Evolutionary conservation across 1,139 yeast species (phyloP).

Genomic region (Saccharomyces hybrid): DNA sequence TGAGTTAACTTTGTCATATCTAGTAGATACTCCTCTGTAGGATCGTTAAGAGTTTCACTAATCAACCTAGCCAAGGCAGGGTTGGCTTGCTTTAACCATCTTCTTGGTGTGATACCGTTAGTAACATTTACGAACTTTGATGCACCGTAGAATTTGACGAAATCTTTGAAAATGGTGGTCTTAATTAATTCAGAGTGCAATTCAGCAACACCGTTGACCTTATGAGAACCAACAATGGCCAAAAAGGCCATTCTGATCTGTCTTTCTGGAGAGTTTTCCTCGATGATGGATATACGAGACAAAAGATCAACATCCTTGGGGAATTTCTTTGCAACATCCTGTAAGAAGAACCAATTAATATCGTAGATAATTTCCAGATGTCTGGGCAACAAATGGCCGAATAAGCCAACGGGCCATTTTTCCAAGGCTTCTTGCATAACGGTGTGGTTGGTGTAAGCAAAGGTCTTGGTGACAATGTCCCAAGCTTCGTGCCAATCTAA

Average conservation of each 20-base stretch:
- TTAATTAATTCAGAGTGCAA: conserved; percentile 84
- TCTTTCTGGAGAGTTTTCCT: conserved; percentile 62
- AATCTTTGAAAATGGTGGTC: conserved; percentile 85
- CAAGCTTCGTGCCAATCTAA: conserved; percentile 80
- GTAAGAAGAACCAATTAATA: conserved; percentile 72
- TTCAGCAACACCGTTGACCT: conserved; percentile 94
- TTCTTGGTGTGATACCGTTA: conserved; percentile 92
- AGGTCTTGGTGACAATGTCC: conserved; percentile 70
- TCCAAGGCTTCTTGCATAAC: conserved; percentile 93
- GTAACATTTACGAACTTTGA: conserved; percentile 88
- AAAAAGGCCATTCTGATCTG: conserved; percentile 88
- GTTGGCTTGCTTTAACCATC: conserved; percentile 94
- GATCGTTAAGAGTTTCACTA: conserved; percentile 49
- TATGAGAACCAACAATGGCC: conserved; percentile 88
- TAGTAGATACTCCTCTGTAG: conserved; percentile 62
- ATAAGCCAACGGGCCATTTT: conserved; percentile 85
- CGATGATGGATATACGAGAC: conserved; percentile 70
- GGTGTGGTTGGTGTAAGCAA: conserved; percentile 92
- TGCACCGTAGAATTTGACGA: conserved; percentile 70
- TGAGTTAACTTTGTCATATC: conserved; percentile 61
- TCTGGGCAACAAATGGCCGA: conserved; percentile 76
- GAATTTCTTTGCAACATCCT: conserved; percentile 64
- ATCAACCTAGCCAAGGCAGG: conserved; percentile 70
- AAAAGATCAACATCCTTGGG: conserved; percentile 64
- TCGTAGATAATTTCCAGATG: conserved; percentile 88